These are phyloP conservation scores for Usnea hakonensis DNA, from an alignment of 495 filamentous ascomycete genomes.

Conservation along the genomic window DNA sequence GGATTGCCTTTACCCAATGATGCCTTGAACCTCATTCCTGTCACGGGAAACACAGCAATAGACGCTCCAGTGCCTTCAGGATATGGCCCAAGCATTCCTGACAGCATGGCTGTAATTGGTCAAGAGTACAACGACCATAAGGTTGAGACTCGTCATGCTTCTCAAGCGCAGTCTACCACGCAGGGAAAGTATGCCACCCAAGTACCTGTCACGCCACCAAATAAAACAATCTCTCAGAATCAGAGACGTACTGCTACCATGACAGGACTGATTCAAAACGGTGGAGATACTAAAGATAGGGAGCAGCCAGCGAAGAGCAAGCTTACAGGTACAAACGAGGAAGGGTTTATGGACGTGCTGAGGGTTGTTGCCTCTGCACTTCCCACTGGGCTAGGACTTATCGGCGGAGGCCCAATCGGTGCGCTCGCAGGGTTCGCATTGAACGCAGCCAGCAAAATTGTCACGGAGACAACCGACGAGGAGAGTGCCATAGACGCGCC, in stretches of 20 bases:
- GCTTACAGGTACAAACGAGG: conserved; percentile 8
- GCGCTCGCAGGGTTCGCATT: conserved; percentile 24
- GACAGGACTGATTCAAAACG: conserved; percentile 9
- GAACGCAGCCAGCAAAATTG: conserved; percentile 21
- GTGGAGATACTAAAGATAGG: background rate
- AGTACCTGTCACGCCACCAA: background rate
- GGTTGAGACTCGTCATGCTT: background rate
- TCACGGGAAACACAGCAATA: conserved; percentile 14
- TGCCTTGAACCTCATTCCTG: conserved; percentile 16
- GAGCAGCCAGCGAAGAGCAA: background rate
- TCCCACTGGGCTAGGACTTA: conserved; percentile 20
- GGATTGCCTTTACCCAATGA: conserved; percentile 19
- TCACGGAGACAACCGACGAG: background rate
- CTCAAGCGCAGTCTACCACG: background rate
- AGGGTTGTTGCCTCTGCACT: conserved; percentile 19
- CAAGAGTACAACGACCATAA: background rate
- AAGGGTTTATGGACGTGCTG: conserved; percentile 28
- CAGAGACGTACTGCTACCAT: conserved; percentile 6
- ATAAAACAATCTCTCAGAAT: background rate
- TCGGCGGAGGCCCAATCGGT: conserved; percentile 26
- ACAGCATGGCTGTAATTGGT: conserved; percentile 1
- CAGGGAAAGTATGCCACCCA: background rate
- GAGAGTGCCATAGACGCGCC: conserved; percentile 13
- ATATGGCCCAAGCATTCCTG: conserved; percentile 13
- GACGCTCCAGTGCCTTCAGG: conserved; percentile 19